Percentiles rank a stretch among this genome's conserved stretches.
Conservation (phyloP, 345 rosid species). For the Salix suchowensis region DNA sequence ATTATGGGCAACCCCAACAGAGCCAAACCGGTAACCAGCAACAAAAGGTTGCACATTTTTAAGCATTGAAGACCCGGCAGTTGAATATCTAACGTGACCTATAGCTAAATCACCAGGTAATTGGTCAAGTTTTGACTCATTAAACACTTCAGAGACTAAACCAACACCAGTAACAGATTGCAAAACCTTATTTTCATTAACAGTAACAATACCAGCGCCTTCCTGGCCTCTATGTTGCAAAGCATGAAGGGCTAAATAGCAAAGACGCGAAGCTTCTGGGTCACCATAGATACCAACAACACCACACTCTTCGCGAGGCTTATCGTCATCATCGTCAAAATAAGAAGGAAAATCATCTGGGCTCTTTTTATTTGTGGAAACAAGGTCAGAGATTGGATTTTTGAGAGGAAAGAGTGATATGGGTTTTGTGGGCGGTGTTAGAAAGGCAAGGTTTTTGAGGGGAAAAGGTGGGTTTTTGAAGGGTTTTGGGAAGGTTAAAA, state of each 20-base stretch:
- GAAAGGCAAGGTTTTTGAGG: constrained; percentile 9
- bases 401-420: constrained; percentile 28
- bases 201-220: constrained; percentile 97
- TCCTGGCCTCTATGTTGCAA: constrained; percentile 98
- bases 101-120: constrained; percentile 81
- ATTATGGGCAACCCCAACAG: constrained; percentile 91
- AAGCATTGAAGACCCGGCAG: constrained; percentile 91
- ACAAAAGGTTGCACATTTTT: constrained; percentile 98
- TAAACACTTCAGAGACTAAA: constrained; percentile 89
- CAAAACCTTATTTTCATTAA: constrained; percentile 49
- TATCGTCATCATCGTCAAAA: constrained; percentile 47
- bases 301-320: constrained; percentile 97
- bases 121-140: constrained; percentile 73
- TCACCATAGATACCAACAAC: constrained; percentile 93
- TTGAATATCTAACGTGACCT: constrained; percentile 93
- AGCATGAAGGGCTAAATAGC: constrained; percentile 89
- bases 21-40: constrained; percentile 83
- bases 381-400: constrained; percentile 37
- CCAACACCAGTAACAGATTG: constrained; percentile 93
- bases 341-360: constrained; percentile 18
- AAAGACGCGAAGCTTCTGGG: constrained; percentile 85
- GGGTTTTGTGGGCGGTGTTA: constrained; percentile 20
- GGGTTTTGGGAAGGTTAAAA: constrained; percentile 34
- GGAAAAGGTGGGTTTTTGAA: constrained; percentile 35
- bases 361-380: constrained; percentile 8